Base-by-base conservation (phyloP, 192 early-diverging fungal genomes). In the Rhizoclosmatium sp. region DNA sequence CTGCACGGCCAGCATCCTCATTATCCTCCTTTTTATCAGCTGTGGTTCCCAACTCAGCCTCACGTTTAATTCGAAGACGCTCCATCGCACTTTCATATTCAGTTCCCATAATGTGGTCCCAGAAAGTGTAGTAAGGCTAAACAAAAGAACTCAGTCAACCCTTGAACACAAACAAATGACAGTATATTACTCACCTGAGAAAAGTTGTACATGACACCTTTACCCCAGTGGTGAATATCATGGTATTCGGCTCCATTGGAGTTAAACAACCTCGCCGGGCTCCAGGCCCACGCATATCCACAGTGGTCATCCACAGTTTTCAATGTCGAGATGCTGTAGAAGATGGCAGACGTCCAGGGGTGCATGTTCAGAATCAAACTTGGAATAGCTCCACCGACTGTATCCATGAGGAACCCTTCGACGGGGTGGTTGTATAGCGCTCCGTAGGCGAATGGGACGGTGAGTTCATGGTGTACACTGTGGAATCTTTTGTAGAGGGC, bases 281-380 rank as follows among this genome's bases (percentile, higher is more conserved):
- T 87, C 86, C 90, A 95, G 46, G 93, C 93, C 68, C 92, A 81
- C 31, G 87, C 85, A 81, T 94, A 95, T 39, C 93, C 93, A 77
- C 93, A 93, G 83, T 95, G 93, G 77, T 95, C 93, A 69, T 95
- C 93, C 2, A 95, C 93, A 49, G 93, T 94, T 80, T 94, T 94
- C 14, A 94, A 64, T 21, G 93, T 94, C 3, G 92, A 88, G 75
- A 94, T 87, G 47, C 84, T 83, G 85, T 92, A 94, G 78, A 94
- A 94, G 9, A 88, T 51, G 23, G 92, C 87, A 14, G 86, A 83
- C 42, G 92, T 89, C 80, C 88, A 87, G 44, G 91, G 92, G 69
- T 91, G 86, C 90, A 94, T 90, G 51, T 92, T 85, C 59, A 89
- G 84, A 59, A 93, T 41, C 47, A 91, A 79, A 51, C 89, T 87